Evolutionary conservation across 2,329 filamentous ascomycete genomes (phyloP), one percentile per base, ranked within the genome.

Genomic region (Coniochaeta sp.): DNA sequence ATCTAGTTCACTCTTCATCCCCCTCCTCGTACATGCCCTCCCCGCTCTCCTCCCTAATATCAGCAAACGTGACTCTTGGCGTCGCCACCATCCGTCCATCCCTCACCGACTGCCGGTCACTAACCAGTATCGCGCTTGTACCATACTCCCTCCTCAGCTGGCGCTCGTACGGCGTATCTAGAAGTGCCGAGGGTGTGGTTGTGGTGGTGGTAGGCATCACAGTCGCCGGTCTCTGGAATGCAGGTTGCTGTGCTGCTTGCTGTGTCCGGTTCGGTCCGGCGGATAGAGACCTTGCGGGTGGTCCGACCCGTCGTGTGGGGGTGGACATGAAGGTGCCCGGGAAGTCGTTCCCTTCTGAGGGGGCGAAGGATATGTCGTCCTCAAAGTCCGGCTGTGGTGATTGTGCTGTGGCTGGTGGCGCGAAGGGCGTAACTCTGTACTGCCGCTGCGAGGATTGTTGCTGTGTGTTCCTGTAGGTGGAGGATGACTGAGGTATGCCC

Each of bases 241-340:
- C 14, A 7, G 26, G 45, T n/a, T 18, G 45, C n/a, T 16, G 45
- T 6, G 10, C 12, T 5, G 45, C 3, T 31, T 48, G 26, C 7
- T 9, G n/a, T n/a, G 22, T 42, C 38, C 22, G 8, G 5, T 10
- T 6, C 10, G 20, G 38, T 12, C 20, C 20, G 20, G 35, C 20
- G 27, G 35, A 30, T 45, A 24, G 27, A 32, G 13, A 9, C 30
- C 50, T 46, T 10, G 46, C 48, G 6, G 53, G n/a, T n/a, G n/a
- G 53, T 9, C 57, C 56, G 14, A 55, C 57, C 46, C 58, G 51
- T 13, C 52, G 52, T 12, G 57, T 60, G 13, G 60, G 60, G 6
- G 60, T 62, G 52, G 57, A 60, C 59, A 62, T 61, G 22, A 59
- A 58, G 4, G 54, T 58, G 3, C 51, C 57, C 0, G 56, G 53